Base-by-base conservation (phyloP, 2,329 filamentous ascomycete species). In the Curvularia lunata region DNA sequence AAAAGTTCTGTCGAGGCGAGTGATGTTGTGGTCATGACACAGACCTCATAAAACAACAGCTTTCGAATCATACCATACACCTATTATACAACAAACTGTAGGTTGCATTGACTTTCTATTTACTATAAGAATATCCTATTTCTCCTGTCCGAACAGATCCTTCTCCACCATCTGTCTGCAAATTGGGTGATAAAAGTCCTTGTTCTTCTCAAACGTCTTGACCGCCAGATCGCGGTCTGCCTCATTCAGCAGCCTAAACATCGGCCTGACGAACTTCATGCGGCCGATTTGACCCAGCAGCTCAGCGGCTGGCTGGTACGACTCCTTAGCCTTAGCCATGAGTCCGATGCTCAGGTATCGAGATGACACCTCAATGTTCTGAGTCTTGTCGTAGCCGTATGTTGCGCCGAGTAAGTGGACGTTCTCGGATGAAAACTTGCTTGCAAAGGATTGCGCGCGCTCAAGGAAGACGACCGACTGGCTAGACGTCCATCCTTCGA, bases 231-330 rank as follows among this genome's bases (percentile, higher is more conserved):
- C 80, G 46, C 86, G 82, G 78, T 97, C 89, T 38, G 91, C 86
- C 75, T 88, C 87, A 70, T 89, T 88, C 65, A 99, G 80, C 48
- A 86, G 84, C 60, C 89, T 85, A 80, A 89, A 97, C 71, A 98
- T 79, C 21, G 94, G 92, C 47, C 94, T 84, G 58, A 98, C 94
- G 77, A 94, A 98, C 84, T 98, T 98, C 95, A 99, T 98, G 56
- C 95, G 83, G 12, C 95, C 95, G 23, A 97, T 92, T 51, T 84
- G 83, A 30, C 91, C 91, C 38, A 98, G 81, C 54, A 97, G 81
- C 57, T 91, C 86, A 1, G 89, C 87, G 0, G 91, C 86, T 1
- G 88, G 88, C 58, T 86, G 74, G 69, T 94, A 91, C 37, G 90
- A 85, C 56, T 82, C 85, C 50, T 83, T 77, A 68, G 92, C 91